Base-by-base conservation (phyloP, 331 rosid species). In the Stylosanthes scabra region DNA sequence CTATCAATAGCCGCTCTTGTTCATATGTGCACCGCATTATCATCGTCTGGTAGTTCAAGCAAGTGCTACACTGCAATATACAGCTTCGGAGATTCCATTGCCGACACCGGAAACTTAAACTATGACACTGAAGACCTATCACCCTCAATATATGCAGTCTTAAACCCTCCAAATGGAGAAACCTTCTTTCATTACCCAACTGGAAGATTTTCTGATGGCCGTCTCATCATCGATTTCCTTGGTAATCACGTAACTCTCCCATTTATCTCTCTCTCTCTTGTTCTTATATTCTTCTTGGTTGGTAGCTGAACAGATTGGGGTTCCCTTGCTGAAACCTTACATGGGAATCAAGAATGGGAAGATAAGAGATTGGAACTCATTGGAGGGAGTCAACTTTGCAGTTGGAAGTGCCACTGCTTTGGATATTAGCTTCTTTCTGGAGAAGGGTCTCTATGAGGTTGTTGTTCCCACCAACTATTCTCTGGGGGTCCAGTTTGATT, bases 321-420 rank as follows among this genome's bases (percentile, higher is more conserved):
- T 81, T 40, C 82, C 84, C 7, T 47, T 41, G 1, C 71, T 81
- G 34, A 57, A 64, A 44, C 82, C 86, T 9, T 81, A 81, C 37
- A 64, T 78, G 13, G 72, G 51, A 2, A 25, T 80, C 2, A 69
- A 68, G 50, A 69, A 69, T 7, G 75, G 75, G 10, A 20, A 59
- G 54, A 50, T 76, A 40, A 15, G 45, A 64, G 51, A 77, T 5
- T 14, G 42, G 63, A 72, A 8, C 3, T 14, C 16, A 1, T 3
- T 54, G 5, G 52, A 66, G 13, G 93, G 87, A 12, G 81, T 12
- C 4, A 88, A 88, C 65, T 88, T 83, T 20, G 93, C 90, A 4
- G 88, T 86, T 6, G 16, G 27, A 9, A 90, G 93, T 58, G 86
- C 93, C 45, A 88, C 93, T 0, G 88, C 88, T 5, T 67, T 85